These are phyloP conservation scores for Calocera viscosa DNA, from an alignment of 768 basidiomycete species.

Conservation along the genomic window DNA sequence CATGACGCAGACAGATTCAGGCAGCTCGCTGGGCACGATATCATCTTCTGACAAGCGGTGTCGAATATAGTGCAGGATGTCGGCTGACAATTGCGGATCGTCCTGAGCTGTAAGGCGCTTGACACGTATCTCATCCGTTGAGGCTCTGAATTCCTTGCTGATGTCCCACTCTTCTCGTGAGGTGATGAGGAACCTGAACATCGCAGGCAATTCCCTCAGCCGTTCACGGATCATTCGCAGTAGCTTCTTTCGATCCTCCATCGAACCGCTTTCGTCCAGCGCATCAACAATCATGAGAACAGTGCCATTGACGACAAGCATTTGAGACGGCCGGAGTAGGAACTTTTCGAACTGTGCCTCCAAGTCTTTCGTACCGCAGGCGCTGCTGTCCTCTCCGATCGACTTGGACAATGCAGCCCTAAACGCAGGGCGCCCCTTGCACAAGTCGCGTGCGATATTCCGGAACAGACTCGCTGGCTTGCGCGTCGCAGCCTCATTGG, in stretches of 20 bases:
- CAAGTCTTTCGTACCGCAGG: neutral
- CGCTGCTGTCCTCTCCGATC: neutral
- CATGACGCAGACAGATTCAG: neutral
- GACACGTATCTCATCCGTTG: neutral
- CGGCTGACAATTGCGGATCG: neutral
- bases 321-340: neutral
- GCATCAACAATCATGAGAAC: neutral
- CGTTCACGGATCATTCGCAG: neutral
- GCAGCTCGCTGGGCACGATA: neutral
- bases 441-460: constrained; percentile 14
- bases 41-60: neutral
- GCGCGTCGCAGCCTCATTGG: neutral
- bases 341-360: neutral
- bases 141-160: neutral
- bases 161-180: neutral
- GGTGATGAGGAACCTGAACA: neutral
- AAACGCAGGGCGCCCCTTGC: neutral
- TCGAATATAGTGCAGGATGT: neutral
- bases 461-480: constrained; percentile 9
- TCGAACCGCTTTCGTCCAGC: neutral
- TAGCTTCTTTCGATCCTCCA: neutral
- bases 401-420: neutral
- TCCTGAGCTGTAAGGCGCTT: neutral
- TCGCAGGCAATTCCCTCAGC: neutral
- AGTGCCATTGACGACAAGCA: neutral